A percentile compares a stretch with the other conserved stretches of the same genome.
phyloP scores from a whole-genome alignment of 768 basidiomycete genomes.

The Termitomyces sp. region DNA sequence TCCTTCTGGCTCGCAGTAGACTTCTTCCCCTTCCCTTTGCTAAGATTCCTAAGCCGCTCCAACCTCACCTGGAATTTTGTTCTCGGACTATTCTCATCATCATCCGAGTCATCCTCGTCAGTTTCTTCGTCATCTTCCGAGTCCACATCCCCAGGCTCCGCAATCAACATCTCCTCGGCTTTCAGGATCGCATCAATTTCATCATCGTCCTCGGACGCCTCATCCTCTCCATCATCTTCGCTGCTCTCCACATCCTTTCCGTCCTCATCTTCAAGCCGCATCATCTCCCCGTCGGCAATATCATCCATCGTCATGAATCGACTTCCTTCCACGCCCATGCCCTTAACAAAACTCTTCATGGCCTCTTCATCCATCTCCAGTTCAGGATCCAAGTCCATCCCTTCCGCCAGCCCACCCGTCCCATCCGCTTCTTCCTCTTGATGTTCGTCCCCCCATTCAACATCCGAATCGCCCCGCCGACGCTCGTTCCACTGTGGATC shows the following conservation, averaged over 20 bases:
- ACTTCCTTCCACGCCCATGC: constrained; percentile 13
- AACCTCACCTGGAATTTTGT: constrained; percentile 42
- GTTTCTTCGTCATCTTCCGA: constrained; percentile 27
- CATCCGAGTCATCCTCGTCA: constrained; percentile 30
- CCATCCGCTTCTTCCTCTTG: constrained; percentile 38
- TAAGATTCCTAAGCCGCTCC: constrained; percentile 28
- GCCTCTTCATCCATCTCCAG: constrained; percentile 37
- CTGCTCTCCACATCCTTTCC: constrained; percentile 39
- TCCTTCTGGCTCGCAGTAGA: constrained; percentile 18
- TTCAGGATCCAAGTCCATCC: constrained; percentile 65
- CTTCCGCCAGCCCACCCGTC: constrained; percentile 34
- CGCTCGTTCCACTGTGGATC: constrained; percentile 38
- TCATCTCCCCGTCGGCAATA: constrained; percentile 47
- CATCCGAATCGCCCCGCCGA: constrained; percentile 30
- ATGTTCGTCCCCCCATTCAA: constrained; percentile 61
- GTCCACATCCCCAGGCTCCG: constrained; percentile 21
- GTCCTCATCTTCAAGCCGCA: constrained; percentile 52
- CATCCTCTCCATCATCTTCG: constrained; percentile 34
- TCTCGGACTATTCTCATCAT: constrained; percentile 31
- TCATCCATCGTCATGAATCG: constrained; percentile 61
- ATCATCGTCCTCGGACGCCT: constrained; percentile 22
- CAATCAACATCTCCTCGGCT: constrained; percentile 45
- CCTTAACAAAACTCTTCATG: constrained; percentile 36
- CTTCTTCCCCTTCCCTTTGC: constrained; percentile 16
- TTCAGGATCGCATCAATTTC: constrained; percentile 33